These are phyloP conservation scores for Logfia minima DNA, from an alignment of 129 eudicot species.

Conservation along the genomic window DNA sequence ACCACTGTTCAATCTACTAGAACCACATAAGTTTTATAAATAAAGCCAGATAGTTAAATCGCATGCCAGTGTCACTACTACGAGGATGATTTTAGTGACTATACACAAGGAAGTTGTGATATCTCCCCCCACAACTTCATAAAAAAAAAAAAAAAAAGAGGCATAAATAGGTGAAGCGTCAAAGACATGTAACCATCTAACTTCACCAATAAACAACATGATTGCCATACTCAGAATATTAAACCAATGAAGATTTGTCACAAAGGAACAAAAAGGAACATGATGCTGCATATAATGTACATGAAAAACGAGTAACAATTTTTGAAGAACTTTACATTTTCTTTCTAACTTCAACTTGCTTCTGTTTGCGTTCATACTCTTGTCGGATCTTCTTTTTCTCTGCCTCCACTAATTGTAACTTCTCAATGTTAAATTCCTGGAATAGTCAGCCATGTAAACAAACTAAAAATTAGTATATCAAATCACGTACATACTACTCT, in stretches of 20 bases:
- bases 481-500: not conserved
- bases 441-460: constrained; percentile 9
- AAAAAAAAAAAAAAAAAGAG: too few species aligned
- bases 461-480: not conserved
- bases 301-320: not conserved
- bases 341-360: constrained; percentile 84
- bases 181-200: not conserved
- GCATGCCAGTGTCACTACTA: not conserved
- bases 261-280: constrained; percentile 5
- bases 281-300: not conserved
- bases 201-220: not conserved
- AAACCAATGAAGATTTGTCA: not conserved
- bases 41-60: not conserved
- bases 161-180: not conserved
- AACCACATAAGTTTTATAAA: not conserved
- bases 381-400: constrained; percentile 98
- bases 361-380: constrained; percentile 92
- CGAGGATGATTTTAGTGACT: not conserved
- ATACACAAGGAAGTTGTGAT: not conserved
- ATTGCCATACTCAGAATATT: constrained; percentile 16
- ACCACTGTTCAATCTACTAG: not conserved
- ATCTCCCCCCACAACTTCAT: not conserved
- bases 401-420: constrained; percentile 88
- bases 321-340: constrained; percentile 56
- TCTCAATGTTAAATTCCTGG: constrained; percentile 89